phyloP scores from a whole-genome alignment of 176 grass and related monocot species.

The Eragrostis nindensis region DNA sequence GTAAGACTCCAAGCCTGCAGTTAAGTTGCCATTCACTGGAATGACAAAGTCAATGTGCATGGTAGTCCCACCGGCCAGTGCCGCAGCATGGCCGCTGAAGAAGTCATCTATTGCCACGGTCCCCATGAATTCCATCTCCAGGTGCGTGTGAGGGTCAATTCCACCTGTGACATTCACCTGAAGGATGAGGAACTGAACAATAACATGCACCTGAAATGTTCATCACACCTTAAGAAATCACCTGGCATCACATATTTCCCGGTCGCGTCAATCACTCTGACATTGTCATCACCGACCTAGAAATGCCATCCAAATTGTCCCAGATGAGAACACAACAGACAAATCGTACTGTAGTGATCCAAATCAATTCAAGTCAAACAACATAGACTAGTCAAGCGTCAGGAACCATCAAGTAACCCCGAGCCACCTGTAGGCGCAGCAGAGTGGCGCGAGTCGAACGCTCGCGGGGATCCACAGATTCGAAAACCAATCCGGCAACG shows the following conservation, averaged over 20 bases:
- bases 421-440: slow-evolving; percentile 8
- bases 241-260: slow-evolving; percentile 99
- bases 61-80: slow-evolving; percentile 89
- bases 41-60: slow-evolving; percentile 99
- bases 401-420: neutral
- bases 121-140: slow-evolving; percentile 98
- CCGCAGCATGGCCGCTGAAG: slow-evolving; percentile 85
- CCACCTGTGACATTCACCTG: slow-evolving; percentile 64
- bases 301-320: slow-evolving; percentile 11
- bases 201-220: neutral
- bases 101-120: slow-evolving; percentile 89
- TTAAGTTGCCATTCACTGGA: slow-evolving; percentile 83
- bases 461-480: slow-evolving; percentile 6
- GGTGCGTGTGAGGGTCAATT: slow-evolving; percentile 94
- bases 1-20: slow-evolving; percentile 85
- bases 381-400: neutral
- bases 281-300: slow-evolving; percentile 72
- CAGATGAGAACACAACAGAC: neutral
- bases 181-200: slow-evolving; percentile 31
- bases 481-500: neutral
- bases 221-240: slow-evolving; percentile 31
- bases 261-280: slow-evolving; percentile 88
- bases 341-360: neutral
- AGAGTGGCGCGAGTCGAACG: slow-evolving; percentile 25
- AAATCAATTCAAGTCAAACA: neutral